phyloP scores from a whole-genome alignment of 2,329 filamentous ascomycete species.

The Berkeleyomyces basicola region DNA sequence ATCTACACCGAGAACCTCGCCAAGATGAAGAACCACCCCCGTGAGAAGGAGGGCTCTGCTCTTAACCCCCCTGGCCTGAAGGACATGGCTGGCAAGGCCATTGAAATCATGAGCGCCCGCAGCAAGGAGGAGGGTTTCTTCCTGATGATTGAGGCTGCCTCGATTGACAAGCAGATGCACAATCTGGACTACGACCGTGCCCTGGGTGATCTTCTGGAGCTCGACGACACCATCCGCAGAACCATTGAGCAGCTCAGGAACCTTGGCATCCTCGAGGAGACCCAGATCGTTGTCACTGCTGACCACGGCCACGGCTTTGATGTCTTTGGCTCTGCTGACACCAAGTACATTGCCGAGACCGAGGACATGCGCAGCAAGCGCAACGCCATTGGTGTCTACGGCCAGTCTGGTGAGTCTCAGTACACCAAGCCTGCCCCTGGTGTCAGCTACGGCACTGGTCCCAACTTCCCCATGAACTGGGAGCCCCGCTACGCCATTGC shows the following conservation, averaged over 20 bases:
- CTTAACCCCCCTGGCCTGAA: slow-evolving; percentile 67
- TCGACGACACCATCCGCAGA: slow-evolving; percentile 67
- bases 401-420: slow-evolving; percentile 56
- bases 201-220: slow-evolving; percentile 67
- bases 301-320: slow-evolving; percentile 85
- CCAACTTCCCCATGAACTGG: slow-evolving; percentile 71
- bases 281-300: slow-evolving; percentile 65
- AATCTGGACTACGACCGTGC: slow-evolving; percentile 70
- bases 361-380: slow-evolving; percentile 55
- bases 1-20: slow-evolving; percentile 57
- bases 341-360: slow-evolving; percentile 54
- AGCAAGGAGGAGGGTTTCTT: slow-evolving; percentile 62
- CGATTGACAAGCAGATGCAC: slow-evolving; percentile 86
- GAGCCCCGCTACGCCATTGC: slow-evolving; percentile 70
- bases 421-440: slow-evolving; percentile 45
- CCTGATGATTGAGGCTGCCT: slow-evolving; percentile 74
- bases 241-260: slow-evolving; percentile 53
- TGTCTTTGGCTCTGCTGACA: slow-evolving; percentile 70
- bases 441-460: slow-evolving; percentile 53
- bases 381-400: slow-evolving; percentile 56
- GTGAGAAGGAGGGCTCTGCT: slow-evolving; percentile 45
- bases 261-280: slow-evolving; percentile 53
- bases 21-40: slow-evolving; percentile 49
- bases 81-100: slow-evolving; percentile 78
- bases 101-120: slow-evolving; percentile 56